Evolutionary conservation across 371 early-diverging fungal genomes (phyloP), one percentile per base, ranked within the genome.

Genomic region (Mortierella sp.): DNA sequence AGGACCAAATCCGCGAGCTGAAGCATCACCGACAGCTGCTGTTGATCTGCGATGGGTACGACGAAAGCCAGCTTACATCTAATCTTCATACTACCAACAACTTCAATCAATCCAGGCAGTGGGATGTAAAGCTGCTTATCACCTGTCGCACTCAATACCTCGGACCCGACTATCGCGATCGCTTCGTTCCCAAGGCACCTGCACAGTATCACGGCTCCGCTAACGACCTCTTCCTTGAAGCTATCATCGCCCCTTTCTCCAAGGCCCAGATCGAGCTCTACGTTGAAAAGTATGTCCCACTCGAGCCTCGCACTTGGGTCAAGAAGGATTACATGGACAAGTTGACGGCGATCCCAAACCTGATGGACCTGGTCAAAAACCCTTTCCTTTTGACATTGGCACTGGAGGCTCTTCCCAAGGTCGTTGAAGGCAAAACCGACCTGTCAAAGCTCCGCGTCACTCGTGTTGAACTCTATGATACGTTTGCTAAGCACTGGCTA

Each of bases 31-130:
- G 72, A 0, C 57, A 37, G 44, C 46, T 77, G 11, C 31, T 72
- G 21, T 5, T 77, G 6, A 77, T 77, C 43, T 72, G 71, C 40
- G 77, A 77, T 43, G 71, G 72, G 2, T 77, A 77, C 24, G 77
- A 77, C 31, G 77, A 77, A 34, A 59, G 59, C 21, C 72, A 34
- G 21, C 48, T 34, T 11, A 50, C 8, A 0, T 0, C 3, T 50
- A 77, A 72, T 24, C 67, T 71, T 2, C 31, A 72, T 67, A 31
- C 34, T 5, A 72, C 10, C n/a, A 77, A 77, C 37, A 1, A 5
- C 3, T 40, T 70, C 46, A 70, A 76, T 31, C 26, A 37, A 16
- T n/a, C 34, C 2, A 26, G 51, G 0, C 46, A 72, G 46, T 51
- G 64, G 71, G 3, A 28, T 3, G 64, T 50, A 72, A 71, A 72